A percentile compares a stretch with the other conserved stretches of the same genome.
Conservation (phyloP, 257 asterid species). For the Scutellaria minor region DNA sequence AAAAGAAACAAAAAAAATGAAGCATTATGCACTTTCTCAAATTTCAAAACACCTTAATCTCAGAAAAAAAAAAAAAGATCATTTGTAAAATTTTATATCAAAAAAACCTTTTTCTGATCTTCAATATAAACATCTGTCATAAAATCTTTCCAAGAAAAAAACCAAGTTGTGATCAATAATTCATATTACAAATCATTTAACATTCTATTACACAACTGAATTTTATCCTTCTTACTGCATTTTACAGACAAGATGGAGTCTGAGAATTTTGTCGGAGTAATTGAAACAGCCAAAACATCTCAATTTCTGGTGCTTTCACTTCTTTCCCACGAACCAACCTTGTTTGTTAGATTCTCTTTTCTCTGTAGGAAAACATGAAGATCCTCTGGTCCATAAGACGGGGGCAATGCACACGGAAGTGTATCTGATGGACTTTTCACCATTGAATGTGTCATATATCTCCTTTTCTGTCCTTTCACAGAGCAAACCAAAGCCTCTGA, state of each 20-base stretch:
- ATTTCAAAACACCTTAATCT: neutral
- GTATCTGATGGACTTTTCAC: conserved; percentile 52
- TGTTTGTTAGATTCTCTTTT: conserved; percentile 50
- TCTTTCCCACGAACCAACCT: conserved; percentile 50
- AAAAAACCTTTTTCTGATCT: too few relatives aligned
- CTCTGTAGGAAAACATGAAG: conserved; percentile 44
- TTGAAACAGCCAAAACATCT: neutral
- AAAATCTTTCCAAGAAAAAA: neutral
- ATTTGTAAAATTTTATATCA: too few relatives aligned
- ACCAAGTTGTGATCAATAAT: neutral
- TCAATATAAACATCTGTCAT: too few relatives aligned
- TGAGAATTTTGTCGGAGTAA: too few relatives aligned
- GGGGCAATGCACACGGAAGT: conserved; percentile 61
- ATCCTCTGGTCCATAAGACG: conserved; percentile 39
- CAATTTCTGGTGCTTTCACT: conserved; percentile 3
- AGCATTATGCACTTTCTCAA: neutral
- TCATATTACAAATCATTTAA: conserved; percentile 4
- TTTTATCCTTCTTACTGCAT: neutral
- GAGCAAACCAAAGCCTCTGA: conserved; percentile 66
- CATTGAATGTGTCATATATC: conserved; percentile 57
- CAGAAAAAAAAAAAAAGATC: conserved; percentile 4
- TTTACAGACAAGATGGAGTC: neutral
- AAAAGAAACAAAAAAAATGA: neutral
- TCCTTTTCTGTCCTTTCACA: conserved; percentile 61
- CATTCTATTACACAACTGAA: neutral